phyloP scores from a whole-genome alignment of 352 stramenopile species.

The Lagenidium sp. region DNA sequence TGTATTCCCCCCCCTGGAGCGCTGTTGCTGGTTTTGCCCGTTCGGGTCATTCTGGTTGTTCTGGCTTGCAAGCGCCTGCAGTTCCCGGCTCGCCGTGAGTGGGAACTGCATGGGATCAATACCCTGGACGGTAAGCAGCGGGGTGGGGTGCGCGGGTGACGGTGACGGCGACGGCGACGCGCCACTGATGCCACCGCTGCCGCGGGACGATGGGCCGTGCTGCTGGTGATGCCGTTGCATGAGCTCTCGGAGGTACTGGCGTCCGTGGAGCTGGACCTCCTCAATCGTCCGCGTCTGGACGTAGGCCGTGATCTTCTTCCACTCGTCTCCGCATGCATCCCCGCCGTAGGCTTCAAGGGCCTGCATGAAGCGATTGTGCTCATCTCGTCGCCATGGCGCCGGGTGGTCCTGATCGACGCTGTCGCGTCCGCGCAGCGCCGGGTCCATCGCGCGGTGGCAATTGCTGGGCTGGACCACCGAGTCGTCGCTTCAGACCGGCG shows the following conservation, averaged over 20 bases:
- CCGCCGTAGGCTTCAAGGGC: constrained; percentile 62
- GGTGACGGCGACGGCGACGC: too few species aligned
- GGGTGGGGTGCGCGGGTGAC: too few species aligned
- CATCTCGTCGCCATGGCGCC: constrained; percentile 53
- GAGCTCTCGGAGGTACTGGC: constrained; percentile 66
- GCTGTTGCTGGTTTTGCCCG: too few species aligned
- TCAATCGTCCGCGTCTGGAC: constrained; percentile 57
- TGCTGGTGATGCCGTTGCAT: constrained; percentile 29
- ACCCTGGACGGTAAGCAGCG: too few species aligned
- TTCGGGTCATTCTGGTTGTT: background rate
- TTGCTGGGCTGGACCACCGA: background rate
- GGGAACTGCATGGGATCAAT: background rate
- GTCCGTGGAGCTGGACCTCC: constrained; percentile 60
- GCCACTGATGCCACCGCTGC: background rate
- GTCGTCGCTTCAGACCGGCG: constrained; percentile 10
- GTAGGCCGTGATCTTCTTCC: constrained; percentile 60
- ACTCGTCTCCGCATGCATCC: constrained; percentile 41
- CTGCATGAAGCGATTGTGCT: constrained; percentile 77
- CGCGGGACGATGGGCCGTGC: background rate
- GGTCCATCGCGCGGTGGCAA: background rate
- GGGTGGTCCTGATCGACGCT: constrained; percentile 10
- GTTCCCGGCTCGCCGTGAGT: background rate
- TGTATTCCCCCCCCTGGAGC: too few species aligned
- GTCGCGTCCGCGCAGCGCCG: background rate
- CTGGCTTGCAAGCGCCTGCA: background rate